A percentile compares a stretch with the other conserved stretches of the same genome.
These are phyloP conservation scores for thale cress (Arabidopsis thaliana) DNA, from an alignment of 345 rosid species.

Conservation along the genomic window TAIR10.1 NC_003076.8:15452001-15452500, in stretches of 20 bases:
- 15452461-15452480: neutral
- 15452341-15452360: neutral
- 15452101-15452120: slow-evolving; percentile 13
- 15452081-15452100: slow-evolving; percentile 6
- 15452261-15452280: neutral
- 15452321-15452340: neutral
- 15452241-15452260: slow-evolving; percentile 19
- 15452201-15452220: slow-evolving; percentile 3
- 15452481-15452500: neutral
- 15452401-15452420: neutral
- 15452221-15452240: neutral
- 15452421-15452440: neutral
- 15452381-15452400: neutral
- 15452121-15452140: neutral
- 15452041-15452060: too few species aligned
- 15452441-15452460: neutral
- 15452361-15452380: neutral
- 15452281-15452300: neutral
- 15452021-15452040: too few species aligned
- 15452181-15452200: neutral
- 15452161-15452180: neutral
- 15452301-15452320: too few species aligned
- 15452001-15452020: too few species aligned
- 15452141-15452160: neutral
- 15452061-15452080: neutral